Percentiles rank a stretch among this genome's conserved stretches.
phyloP scores from a whole-genome alignment of 345 rosid species.

The Eucalyptus curtisii region DNA sequence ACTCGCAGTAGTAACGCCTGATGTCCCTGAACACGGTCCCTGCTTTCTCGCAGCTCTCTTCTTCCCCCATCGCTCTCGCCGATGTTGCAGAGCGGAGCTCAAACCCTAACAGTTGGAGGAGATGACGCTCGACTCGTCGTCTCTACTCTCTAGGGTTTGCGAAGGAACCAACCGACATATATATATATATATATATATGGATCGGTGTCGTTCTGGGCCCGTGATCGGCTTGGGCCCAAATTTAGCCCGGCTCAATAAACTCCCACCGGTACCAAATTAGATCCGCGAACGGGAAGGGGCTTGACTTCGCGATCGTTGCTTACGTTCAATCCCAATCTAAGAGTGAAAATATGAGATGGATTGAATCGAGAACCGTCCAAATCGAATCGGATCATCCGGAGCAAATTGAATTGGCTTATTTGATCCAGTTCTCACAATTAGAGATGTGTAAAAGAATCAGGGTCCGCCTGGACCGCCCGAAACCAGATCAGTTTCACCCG shows the following conservation, averaged over 20 bases:
- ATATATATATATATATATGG: background rate
- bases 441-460: fast-evolving
- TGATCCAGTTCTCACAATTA: no score
- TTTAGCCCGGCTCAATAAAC: background rate
- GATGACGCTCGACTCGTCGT: background rate
- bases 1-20: conserved; percentile 62
- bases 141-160: background rate
- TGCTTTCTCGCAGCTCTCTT: background rate
- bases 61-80: conserved; percentile 19
- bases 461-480: no score
- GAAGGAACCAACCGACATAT: background rate
- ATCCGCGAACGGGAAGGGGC: background rate
- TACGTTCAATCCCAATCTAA: background rate
- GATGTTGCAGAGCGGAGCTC: background rate
- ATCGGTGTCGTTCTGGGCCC: background rate
- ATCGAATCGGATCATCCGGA: fast-evolving
- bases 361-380: no score
- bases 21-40: conserved; percentile 30
- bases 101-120: background rate
- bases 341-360: no score
- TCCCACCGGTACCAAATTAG: background rate
- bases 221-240: background rate
- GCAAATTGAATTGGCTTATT: no score
- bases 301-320: background rate
- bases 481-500: fast-evolving